A percentile compares a stretch with the other conserved stretches of the same genome.
These are phyloP conservation scores for Triadica sebifera DNA, from an alignment of 345 rosid species.

Conservation along the genomic window DNA sequence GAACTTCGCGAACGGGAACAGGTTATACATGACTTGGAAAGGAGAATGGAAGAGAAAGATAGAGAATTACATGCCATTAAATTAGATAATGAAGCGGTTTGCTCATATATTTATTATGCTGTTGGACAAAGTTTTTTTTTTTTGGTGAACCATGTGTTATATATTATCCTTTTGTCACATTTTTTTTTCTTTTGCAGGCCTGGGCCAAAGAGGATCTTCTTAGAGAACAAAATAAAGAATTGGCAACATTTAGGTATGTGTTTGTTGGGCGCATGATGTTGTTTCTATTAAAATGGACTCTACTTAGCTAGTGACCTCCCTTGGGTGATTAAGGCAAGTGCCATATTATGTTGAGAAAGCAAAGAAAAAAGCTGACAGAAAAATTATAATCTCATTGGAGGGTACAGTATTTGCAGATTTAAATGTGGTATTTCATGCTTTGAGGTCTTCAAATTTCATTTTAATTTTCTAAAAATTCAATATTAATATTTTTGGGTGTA, in stretches of 20 bases:
- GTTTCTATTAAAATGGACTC: not conserved
- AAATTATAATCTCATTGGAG: too few species aligned
- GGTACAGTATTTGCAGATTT: not conserved
- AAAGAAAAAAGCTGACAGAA: not conserved
- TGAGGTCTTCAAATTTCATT: not conserved
- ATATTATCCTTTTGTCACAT: conserved; percentile 15
- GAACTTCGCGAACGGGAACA: conserved; percentile 68
- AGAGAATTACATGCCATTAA: conserved; percentile 83
- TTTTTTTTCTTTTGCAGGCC: conserved; percentile 42
- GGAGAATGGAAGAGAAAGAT: conserved; percentile 79
- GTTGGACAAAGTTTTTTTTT: not conserved
- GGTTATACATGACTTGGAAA: conserved; percentile 61
- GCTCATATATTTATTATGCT: conserved; percentile 21
- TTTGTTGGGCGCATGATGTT: not conserved
- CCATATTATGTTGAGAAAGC: not conserved
- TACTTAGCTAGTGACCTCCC: not conserved
- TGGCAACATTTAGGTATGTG: conserved; percentile 70
- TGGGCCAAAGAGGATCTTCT: conserved; percentile 98
- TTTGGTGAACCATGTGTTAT: conserved; percentile 4
- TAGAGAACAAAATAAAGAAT: conserved; percentile 85
- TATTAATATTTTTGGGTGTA: not conserved
- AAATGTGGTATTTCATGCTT: not conserved
- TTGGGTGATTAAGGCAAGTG: not conserved
- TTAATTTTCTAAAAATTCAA: not conserved
- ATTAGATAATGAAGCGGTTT: conserved; percentile 83